Conservation (phyloP, 768 basidiomycete genomes). For the Suillus cothurnatus region DNA sequence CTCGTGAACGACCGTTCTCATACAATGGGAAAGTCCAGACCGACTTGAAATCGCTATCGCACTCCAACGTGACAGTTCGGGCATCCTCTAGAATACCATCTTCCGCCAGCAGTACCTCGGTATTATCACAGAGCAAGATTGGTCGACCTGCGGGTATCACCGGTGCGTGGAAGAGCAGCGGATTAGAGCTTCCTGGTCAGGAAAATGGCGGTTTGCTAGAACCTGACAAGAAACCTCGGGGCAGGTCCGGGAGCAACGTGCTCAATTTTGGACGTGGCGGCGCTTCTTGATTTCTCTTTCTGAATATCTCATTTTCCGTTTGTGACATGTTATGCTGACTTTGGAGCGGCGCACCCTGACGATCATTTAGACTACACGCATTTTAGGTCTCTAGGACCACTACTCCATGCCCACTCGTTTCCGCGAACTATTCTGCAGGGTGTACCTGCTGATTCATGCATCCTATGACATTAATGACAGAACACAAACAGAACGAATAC, state of each 20-base stretch:
- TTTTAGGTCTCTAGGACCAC: constrained; percentile 27
- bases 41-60: constrained; percentile 42
- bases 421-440: constrained; percentile 10
- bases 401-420: constrained; percentile 14
- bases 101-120: constrained; percentile 34
- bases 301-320: not conserved
- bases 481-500: constrained; percentile 14
- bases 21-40: constrained; percentile 25
- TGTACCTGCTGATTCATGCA: constrained; percentile 23
- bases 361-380: constrained; percentile 9
- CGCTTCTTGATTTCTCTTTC: constrained; percentile 8
- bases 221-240: constrained; percentile 25
- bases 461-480: constrained; percentile 27
- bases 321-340: constrained; percentile 8
- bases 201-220: constrained; percentile 20
- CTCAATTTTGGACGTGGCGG: constrained; percentile 23
- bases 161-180: constrained; percentile 47
- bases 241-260: constrained; percentile 31
- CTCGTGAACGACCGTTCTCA: constrained; percentile 31
- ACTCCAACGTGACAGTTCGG: constrained; percentile 52
- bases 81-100: constrained; percentile 43
- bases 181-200: constrained; percentile 29
- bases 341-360: constrained; percentile 14
- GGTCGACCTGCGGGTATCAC: constrained; percentile 42
- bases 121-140: constrained; percentile 46